Percentiles rank a stretch among this genome's conserved stretches.
Evolutionary conservation across 164 flowering plant genomes (phyloP).

Genomic region (Piper longum): DNA sequence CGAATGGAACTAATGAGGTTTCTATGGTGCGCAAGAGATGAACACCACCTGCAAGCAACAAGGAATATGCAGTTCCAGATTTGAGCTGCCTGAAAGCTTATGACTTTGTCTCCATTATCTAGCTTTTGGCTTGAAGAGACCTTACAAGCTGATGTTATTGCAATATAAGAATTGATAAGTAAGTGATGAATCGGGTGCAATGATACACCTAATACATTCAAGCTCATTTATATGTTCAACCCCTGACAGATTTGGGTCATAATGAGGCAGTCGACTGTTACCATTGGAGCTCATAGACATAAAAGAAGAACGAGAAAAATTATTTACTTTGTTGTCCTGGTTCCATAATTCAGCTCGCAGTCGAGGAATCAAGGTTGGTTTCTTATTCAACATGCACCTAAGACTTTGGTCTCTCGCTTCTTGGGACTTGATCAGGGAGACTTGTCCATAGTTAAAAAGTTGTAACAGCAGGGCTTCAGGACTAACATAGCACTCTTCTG

Average conservation of each 20-base stretch:
- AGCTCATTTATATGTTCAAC: neutral
- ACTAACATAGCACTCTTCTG: constrained; percentile 42
- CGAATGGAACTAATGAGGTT: constrained; percentile 35
- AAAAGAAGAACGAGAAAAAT: neutral
- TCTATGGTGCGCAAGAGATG: constrained; percentile 42
- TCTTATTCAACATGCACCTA: neutral
- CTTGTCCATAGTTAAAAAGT: neutral
- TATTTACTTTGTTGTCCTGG: neutral
- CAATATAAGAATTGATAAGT: constrained; percentile 42
- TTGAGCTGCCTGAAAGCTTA: constrained; percentile 27
- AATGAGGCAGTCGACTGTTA: neutral
- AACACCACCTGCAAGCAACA: constrained; percentile 49
- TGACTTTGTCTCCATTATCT: constrained; percentile 2
- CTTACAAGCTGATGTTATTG: constrained; percentile 54
- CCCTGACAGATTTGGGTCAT: neutral
- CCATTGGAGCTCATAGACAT: neutral
- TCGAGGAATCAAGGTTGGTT: neutral
- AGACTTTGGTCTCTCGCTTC: neutral
- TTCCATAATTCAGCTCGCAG: constrained; percentile 6
- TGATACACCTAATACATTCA: constrained; percentile 5
- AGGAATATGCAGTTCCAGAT: constrained; percentile 41
- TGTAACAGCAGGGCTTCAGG: constrained; percentile 20
- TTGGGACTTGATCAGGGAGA: neutral
- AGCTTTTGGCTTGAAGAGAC: constrained; percentile 18
- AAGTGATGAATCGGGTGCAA: constrained; percentile 44